Evolutionary conservation across 306 rosid genomes (phyloP).

Genomic region (Biancaea sappan): DNA sequence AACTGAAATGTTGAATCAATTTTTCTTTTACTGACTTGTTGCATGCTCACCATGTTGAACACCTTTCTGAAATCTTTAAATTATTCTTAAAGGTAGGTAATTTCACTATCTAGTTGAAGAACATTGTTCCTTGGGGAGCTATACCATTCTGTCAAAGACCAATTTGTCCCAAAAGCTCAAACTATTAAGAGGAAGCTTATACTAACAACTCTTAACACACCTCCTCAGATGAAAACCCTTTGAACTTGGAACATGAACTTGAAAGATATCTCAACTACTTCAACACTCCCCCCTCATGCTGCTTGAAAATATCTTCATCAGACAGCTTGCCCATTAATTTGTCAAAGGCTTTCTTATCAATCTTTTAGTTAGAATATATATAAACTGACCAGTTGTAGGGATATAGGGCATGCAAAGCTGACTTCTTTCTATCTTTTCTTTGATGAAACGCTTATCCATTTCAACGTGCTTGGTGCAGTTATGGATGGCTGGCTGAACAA

Average conservation of each 20-base stretch:
- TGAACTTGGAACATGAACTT: neutral
- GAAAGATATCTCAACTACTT: no score
- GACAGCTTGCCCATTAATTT: no score
- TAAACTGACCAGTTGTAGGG: no score
- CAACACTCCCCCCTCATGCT: no score
- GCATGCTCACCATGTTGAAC: neutral
- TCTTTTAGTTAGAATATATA: no score
- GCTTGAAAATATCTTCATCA: no score
- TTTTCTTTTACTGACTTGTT: conserved; percentile 19
- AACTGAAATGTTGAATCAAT: neutral
- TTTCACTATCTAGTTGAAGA: conserved; percentile 13
- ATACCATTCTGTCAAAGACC: neutral
- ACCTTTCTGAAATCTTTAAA: neutral
- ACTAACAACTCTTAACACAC: neutral
- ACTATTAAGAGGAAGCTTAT: neutral
- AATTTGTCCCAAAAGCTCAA: neutral
- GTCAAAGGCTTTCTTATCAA: no score
- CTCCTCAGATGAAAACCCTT: neutral
- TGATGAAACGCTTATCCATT: no score
- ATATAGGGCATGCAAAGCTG: no score
- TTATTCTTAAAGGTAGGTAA: neutral
- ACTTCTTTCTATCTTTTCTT: no score
- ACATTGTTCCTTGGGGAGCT: neutral
- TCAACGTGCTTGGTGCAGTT: no score
- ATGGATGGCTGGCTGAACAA: no score